These are phyloP conservation scores for Pluteus cervinus DNA, from an alignment of 768 basidiomycete genomes.

Conservation along the genomic window DNA sequence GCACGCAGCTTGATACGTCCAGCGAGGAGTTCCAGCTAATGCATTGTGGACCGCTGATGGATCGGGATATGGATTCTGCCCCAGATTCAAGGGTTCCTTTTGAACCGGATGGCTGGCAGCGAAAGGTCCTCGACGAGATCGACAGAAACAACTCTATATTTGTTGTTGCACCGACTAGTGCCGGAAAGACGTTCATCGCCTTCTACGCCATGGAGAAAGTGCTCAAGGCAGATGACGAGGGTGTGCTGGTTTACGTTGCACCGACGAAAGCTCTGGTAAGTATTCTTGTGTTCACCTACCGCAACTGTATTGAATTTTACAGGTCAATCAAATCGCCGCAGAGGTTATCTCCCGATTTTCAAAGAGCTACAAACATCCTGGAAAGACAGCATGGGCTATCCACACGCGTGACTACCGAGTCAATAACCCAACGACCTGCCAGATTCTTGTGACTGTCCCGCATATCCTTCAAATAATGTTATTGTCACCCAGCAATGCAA, in stretches of 20 bases:
- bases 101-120: slow-evolving; percentile 68
- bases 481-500: slow-evolving; percentile 58
- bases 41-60: slow-evolving; percentile 71
- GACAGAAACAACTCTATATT: slow-evolving; percentile 55
- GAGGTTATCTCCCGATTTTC: slow-evolving; percentile 69
- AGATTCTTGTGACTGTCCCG: slow-evolving; percentile 71
- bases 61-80: slow-evolving; percentile 61
- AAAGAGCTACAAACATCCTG: slow-evolving; percentile 38
- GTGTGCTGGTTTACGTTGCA: slow-evolving; percentile 66
- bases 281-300: too few relatives aligned
- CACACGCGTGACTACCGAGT: slow-evolving; percentile 62
- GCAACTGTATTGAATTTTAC: too few relatives aligned
- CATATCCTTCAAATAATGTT: slow-evolving; percentile 67
- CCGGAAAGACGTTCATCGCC: slow-evolving; percentile 74
- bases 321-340: slow-evolving; percentile 65
- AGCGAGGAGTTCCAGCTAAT: too few relatives aligned
- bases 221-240: slow-evolving; percentile 56
- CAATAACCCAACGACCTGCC: slow-evolving; percentile 59
- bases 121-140: slow-evolving; percentile 56
- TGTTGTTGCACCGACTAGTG: slow-evolving; percentile 66
- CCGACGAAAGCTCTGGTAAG: slow-evolving; percentile 72
- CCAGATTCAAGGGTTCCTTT: slow-evolving; percentile 55
- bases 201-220: slow-evolving; percentile 75
- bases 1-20: too few relatives aligned
- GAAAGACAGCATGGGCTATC: too few relatives aligned